Base-by-base conservation (phyloP, 345 rosid genomes). In the Aquilaria yunnanensis region DNA sequence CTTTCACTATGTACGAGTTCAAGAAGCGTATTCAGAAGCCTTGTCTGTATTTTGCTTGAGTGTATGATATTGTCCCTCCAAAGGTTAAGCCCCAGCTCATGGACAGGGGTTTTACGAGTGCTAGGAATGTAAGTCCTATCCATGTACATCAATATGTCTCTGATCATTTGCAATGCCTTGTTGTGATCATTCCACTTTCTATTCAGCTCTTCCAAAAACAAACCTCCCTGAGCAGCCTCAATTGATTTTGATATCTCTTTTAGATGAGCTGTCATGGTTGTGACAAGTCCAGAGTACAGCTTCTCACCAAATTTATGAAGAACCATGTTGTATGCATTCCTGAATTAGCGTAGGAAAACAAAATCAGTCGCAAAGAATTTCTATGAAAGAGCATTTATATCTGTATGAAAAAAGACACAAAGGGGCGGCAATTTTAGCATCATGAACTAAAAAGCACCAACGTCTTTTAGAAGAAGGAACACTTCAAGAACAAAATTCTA, bases 321-420 rank as follows among this genome's bases (percentile, higher is more conserved):
- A 64, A 94, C 99, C 99, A 94, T 94, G 67, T 90, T 90, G 83
- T 94, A 94, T 6, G 99, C 99, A 67, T 90, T 90, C 82, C 99
- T 94, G 78, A 51, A 65, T 66, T 60, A 62, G 74, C 0, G 60
- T 45, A 56, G 59, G 65, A 53, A 53, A 9, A 33, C 12, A 49
- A 54, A 60, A 46, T 45, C 50, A 29, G 62, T 3, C 5, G 7
- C 43, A 37, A 37, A 37, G 43, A 5, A 37, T 37, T 9, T 37
- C 43, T 9, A 56, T 31, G 46, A 23, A 67, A 59, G 1, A 12
- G 12, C 54, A 62, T 7, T 16, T 23, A 55, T 23, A 8, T 37
- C 43, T 9, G 8, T 37, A 37, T 37, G 43, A 37, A 37, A 37
- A 37, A 37, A 4, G 43, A 1, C 43, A 37, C 49, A 31, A 34